These are phyloP conservation scores for Pseudotulostoma volvatum DNA, from an alignment of 495 filamentous ascomycete genomes.

Conservation along the genomic window DNA sequence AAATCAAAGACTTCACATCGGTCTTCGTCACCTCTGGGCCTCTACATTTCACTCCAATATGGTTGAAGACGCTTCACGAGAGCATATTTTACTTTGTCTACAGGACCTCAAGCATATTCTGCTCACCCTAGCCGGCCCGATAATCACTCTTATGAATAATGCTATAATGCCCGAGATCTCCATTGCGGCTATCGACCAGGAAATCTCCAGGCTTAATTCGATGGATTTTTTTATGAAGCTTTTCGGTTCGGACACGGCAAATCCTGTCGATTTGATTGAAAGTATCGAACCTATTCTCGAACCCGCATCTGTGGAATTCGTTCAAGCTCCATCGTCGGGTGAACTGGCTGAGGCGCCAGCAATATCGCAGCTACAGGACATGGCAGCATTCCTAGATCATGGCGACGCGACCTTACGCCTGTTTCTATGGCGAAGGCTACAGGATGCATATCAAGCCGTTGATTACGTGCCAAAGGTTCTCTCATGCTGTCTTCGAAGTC, in stretches of 20 bases:
- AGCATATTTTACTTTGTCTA: conserved; percentile 68
- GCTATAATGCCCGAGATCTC: conserved; percentile 82
- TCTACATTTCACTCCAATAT: conserved; percentile 59
- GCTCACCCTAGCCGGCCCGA: conserved; percentile 18
- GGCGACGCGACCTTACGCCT: conserved; percentile 68
- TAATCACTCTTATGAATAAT: conserved; percentile 67
- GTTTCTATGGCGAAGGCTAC: conserved; percentile 73
- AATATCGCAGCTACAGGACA: conserved; percentile 40
- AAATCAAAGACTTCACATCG: conserved; percentile 13
- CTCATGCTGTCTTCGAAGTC: conserved; percentile 66
- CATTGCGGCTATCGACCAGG: conserved; percentile 58
- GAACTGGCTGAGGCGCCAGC: conserved; percentile 6
- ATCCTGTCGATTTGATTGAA: conserved; percentile 72
- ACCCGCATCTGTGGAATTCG: conserved; percentile 37
- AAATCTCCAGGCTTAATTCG: conserved; percentile 79
- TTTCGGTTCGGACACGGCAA: conserved; percentile 46
- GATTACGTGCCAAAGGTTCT: conserved; percentile 73
- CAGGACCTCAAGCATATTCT: conserved; percentile 46
- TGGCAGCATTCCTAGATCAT: conserved; percentile 65
- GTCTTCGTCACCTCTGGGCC: conserved; percentile 66
- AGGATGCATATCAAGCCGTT: conserved; percentile 72
- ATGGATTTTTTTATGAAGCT: conserved; percentile 91
- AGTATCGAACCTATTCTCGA: conserved; percentile 85
- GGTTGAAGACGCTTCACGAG: conserved; percentile 47
- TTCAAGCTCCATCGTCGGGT: conserved; percentile 7